Percentiles rank a stretch among this genome's conserved stretches.
phyloP scores from a whole-genome alignment of 2,329 filamentous ascomycete species.

The Sporothrix brasiliensis region DNA sequence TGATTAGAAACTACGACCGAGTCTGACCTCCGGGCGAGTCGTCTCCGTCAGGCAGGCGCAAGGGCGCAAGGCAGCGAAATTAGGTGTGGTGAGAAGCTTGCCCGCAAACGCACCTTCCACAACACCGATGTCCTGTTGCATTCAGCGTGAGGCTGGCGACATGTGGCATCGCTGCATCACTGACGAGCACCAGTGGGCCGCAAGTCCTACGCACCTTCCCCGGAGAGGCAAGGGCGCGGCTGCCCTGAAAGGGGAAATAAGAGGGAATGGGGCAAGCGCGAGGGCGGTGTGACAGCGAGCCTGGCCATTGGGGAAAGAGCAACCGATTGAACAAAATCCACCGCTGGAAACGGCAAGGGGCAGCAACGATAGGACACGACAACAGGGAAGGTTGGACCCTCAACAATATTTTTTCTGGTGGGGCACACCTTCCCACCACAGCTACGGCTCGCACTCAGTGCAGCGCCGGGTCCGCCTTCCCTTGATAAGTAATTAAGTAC shows the following conservation, averaged over 20 bases:
- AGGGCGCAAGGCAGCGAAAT: slow-evolving; percentile 18
- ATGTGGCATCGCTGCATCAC: neutral
- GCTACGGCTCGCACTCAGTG: slow-evolving; percentile 17
- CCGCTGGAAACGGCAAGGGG: slow-evolving; percentile 19
- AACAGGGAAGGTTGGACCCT: slow-evolving; percentile 24
- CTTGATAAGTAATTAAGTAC: slow-evolving; percentile 22
- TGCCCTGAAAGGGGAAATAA: slow-evolving; percentile 27
- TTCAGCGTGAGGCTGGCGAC: slow-evolving; percentile 24
- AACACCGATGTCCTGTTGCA: neutral
- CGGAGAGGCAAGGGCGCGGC: slow-evolving; percentile 25
- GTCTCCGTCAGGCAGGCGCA: slow-evolving; percentile 22
- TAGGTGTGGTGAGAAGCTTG: slow-evolving; percentile 18
- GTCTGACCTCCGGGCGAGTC: slow-evolving; percentile 9
- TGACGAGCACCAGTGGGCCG: slow-evolving; percentile 6
- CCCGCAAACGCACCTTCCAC: slow-evolving; percentile 17
- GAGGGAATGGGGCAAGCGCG: slow-evolving; percentile 23
- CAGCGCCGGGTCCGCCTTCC: neutral
- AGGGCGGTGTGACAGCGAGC: slow-evolving; percentile 29
- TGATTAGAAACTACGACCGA: slow-evolving; percentile 28
- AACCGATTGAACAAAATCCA: slow-evolving; percentile 2
- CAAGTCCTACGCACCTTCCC: slow-evolving; percentile 29
- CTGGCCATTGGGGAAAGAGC: slow-evolving; percentile 5
- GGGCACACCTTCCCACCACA: slow-evolving; percentile 28
- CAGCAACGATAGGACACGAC: neutral
- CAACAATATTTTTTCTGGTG: slow-evolving; percentile 30